Conservation (phyloP, 2,329 filamentous ascomycete species). For the Cercospora sp. region DNA sequence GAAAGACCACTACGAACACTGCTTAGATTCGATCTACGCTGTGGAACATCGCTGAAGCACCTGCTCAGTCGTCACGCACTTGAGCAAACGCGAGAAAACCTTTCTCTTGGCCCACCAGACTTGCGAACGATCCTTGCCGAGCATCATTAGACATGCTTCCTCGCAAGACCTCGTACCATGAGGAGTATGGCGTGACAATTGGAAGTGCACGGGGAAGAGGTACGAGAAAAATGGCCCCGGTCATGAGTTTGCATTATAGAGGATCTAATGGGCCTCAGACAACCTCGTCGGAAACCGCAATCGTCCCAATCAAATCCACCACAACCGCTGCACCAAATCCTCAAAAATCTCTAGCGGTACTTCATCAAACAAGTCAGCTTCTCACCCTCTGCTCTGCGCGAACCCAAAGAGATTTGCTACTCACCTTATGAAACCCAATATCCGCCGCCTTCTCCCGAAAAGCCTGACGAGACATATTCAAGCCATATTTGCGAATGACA, state of each 20-base stretch:
- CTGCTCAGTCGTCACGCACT: too few species aligned
- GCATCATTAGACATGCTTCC: too few species aligned
- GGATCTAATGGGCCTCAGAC: background rate
- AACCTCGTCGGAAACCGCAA: background rate
- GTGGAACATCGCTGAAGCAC: background rate
- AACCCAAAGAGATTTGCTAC: background rate
- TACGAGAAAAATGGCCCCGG: background rate
- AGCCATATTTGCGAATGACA: constrained; percentile 33
- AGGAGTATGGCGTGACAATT: too few species aligned
- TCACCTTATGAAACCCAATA: constrained; percentile 34
- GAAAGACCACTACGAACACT: background rate
- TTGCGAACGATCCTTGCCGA: too few species aligned
- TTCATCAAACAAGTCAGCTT: background rate
- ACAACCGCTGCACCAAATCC: background rate
- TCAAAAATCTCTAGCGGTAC: background rate
- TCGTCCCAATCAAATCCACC: background rate
- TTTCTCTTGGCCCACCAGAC: too few species aligned
- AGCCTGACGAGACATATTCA: constrained; percentile 34
- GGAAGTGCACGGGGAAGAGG: too few species aligned
- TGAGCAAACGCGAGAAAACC: too few species aligned
- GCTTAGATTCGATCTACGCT: background rate
- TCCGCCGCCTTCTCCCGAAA: constrained; percentile 34
- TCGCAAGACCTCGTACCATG: too few species aligned
- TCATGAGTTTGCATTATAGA: background rate
- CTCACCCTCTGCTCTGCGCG: too few species aligned